Base-by-base conservation (phyloP, 2,329 filamentous ascomycete genomes). In the Fusarium proliferatum region DNA sequence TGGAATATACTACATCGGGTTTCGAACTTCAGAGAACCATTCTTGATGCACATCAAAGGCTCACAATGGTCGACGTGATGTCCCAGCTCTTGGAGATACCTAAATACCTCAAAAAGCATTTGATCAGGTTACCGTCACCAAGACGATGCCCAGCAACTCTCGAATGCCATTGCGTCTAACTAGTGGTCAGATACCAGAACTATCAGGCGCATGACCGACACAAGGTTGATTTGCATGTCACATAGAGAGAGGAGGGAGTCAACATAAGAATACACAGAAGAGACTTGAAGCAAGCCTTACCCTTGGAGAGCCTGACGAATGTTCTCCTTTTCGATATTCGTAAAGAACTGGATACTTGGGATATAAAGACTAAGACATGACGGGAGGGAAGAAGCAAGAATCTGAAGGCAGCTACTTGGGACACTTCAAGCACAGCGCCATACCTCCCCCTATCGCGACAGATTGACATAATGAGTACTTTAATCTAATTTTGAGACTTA, bases 401-500 rank as follows among this genome's bases (percentile, higher is more conserved):
- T 11, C 0, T 17, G 15, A 23, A 6, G 42, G 42, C 4, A 23
- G 23, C 7, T 8, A 9, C 33, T n/a, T 15, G 9, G 21, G 6
- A 15, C 1, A 15, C 9, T n/a, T n/a, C 21, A 6, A 42, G 41
- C 5, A 43, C 41, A 23, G n/a, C 15, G 41, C n/a, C 9, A 10
- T 11, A 9, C n/a, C 11, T 12, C 10, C 6, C 19, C 17, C 17
- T 39, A 19, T 19, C 11, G 6, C 11, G 6, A 19, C 11, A 5
- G 10, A 39, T 19, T 9, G 11, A 17, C 38, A 19, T 7, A 39
- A 39, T 15, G 12, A 42, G 12, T 23, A 17, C 15, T 23, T 10
- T 5, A 23, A 45, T 16, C 10, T 1, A 26, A 2, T 26, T 17
- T 1, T 0, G 4, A 5, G 13, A 11, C 15, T 5, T 0, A 11